phyloP scores from a whole-genome alignment of 2,329 filamentous ascomycete species.

The Teratosphaeria destructans region DNA sequence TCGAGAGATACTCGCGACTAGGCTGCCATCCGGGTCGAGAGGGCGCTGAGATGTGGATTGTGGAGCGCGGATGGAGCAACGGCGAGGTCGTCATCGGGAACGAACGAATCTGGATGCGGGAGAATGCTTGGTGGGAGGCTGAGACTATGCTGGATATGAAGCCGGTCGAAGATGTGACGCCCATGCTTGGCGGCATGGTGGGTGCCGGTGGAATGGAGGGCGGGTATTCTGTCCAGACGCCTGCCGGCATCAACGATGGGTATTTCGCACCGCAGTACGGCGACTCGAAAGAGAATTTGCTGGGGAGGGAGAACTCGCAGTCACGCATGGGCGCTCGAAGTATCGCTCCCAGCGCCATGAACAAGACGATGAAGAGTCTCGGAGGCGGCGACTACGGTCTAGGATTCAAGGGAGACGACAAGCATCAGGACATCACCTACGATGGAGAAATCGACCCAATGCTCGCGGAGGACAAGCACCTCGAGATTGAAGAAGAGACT shows the following conservation, averaged over 20 bases:
- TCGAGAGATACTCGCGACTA: slow-evolving; percentile 66
- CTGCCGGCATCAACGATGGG: slow-evolving; percentile 23
- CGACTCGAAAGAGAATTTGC: slow-evolving; percentile 59
- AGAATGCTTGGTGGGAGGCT: slow-evolving; percentile 93
- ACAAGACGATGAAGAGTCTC: slow-evolving; percentile 39
- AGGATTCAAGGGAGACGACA: slow-evolving; percentile 72
- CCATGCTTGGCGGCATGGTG: slow-evolving; percentile 41
- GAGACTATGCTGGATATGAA: slow-evolving; percentile 92
- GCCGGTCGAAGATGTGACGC: slow-evolving; percentile 40
- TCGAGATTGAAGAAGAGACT: slow-evolving; percentile 59
- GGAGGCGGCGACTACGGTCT: slow-evolving; percentile 76
- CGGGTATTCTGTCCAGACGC: slow-evolving; percentile 56
- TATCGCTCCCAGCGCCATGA: slow-evolving; percentile 47
- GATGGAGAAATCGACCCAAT: slow-evolving; percentile 71
- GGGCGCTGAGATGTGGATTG: slow-evolving; percentile 85
- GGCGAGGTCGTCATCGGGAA: slow-evolving; percentile 86
- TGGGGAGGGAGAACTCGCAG: slow-evolving; percentile 40
- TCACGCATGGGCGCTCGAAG: slow-evolving; percentile 31
- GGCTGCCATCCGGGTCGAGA: slow-evolving; percentile 86
- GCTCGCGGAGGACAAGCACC: slow-evolving; percentile 62
- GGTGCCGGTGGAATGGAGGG: slow-evolving; percentile 55
- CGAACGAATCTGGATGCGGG: slow-evolving; percentile 91
- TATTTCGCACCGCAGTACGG: slow-evolving; percentile 16
- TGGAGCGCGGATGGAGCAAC: slow-evolving; percentile 96
- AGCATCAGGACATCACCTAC: slow-evolving; percentile 57